Evolutionary conservation across 371 early-diverging fungal genomes (phyloP), one percentile per base, ranked within the genome.

Genomic region (Fennellomyces sp.): DNA sequence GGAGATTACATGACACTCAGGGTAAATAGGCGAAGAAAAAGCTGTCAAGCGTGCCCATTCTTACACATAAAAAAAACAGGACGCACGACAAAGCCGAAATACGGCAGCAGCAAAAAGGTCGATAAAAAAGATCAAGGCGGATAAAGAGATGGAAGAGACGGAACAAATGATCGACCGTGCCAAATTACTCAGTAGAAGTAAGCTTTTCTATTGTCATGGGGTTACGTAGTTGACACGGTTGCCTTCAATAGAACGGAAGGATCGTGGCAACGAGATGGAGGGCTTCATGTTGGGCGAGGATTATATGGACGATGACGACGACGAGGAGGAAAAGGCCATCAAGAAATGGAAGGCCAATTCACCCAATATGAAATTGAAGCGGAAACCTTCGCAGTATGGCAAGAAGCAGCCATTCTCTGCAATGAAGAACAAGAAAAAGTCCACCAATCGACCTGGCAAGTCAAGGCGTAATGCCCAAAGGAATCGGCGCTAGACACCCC

Each of bases 1-100:
- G 88, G 86, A 35, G 96, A 97, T 65, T 94, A 92, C 68, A 95
- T 91, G 76, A 97, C 97, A 95, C 76, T 96, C 81, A 82, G 89
- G 4, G 96, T 97, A 63, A 88, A 88, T 56, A 21, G 13, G 25
- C 17, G 17, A 13, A 4, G 25, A 48, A 23, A 21, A 56, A 96
- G 63, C 96, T 97, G 95, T 80, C 80, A 31, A 87, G 76, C 66
- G 75, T 88, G 59, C 56, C 17, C 13, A 5, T 3, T 47, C 1
- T 30, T 41, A 15, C 28, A 25, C 6, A 33, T 33, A 55, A n/a
- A 52, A 31, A 23, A 17, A 28, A n/a, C 17, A 33, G 28, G 29
- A 10, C 11, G 25, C 36, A 28, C 38, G 41, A 35, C 50, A 48
- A 15, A 23, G 3, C 35, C 39, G 53, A 25, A 39, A 41, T 38